A percentile compares a stretch with the other conserved stretches of the same genome.
Evolutionary conservation across 495 filamentous ascomycete genomes (phyloP).

Genomic region (Aspergillus leporis): DNA sequence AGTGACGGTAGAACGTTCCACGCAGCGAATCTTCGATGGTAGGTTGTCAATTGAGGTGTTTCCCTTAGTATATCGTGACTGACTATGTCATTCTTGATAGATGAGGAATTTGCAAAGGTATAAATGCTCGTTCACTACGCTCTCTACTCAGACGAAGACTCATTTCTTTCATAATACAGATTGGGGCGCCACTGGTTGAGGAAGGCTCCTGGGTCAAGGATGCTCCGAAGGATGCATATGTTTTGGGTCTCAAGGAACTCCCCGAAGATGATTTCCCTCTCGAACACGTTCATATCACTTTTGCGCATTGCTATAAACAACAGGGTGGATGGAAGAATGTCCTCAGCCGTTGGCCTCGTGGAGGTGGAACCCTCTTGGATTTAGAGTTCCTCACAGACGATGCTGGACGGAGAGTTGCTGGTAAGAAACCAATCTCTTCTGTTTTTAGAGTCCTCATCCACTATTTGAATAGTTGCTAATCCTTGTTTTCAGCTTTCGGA

Average conservation of each 20-base stretch:
- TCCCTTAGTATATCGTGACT: neutral
- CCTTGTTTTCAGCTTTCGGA: slow-evolving; percentile 50
- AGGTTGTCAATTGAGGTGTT: slow-evolving; percentile 8
- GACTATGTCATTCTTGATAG: slow-evolving; percentile 19
- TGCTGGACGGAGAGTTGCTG: slow-evolving; percentile 75
- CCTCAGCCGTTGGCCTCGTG: slow-evolving; percentile 76
- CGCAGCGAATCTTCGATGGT: slow-evolving; percentile 83
- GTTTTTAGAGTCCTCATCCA: no score
- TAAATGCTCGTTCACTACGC: slow-evolving; percentile 7
- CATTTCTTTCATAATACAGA: slow-evolving; percentile 23
- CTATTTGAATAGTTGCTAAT: slow-evolving; percentile 27
- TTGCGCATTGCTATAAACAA: slow-evolving; percentile 82
- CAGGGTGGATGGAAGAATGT: slow-evolving; percentile 85
- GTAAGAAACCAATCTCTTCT: slow-evolving; percentile 20
- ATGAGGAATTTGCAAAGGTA: slow-evolving; percentile 57
- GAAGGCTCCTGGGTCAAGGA: slow-evolving; percentile 75
- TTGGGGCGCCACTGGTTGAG: slow-evolving; percentile 75
- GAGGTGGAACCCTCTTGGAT: slow-evolving; percentile 82
- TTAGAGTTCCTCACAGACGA: slow-evolving; percentile 89
- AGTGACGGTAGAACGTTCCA: slow-evolving; percentile 78
- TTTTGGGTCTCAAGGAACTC: slow-evolving; percentile 92
- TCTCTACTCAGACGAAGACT: neutral
- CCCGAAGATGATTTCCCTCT: slow-evolving; percentile 87
- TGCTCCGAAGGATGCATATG: slow-evolving; percentile 76
- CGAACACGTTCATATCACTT: slow-evolving; percentile 83